These are phyloP conservation scores for Prunus persica DNA, from an alignment of 306 rosid species.

Conservation along the genomic window Prunus_persica_NCBIv2 NC_034015.1:15174001-15174500, in stretches of 20 bases:
- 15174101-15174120: no score
- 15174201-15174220: neutral
- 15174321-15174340: no score
- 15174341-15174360: neutral
- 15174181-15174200: neutral
- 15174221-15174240: neutral
- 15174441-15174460: constrained; percentile 23
- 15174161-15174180: neutral
- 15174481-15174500: constrained; percentile 25
- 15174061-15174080: no score
- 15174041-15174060: no score
- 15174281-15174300: neutral
- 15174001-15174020: no score
- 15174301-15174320: neutral
- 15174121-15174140: no score
- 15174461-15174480: constrained; percentile 29
- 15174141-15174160: no score
- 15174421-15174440: neutral
- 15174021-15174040: no score
- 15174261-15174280: no score
- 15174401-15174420: neutral
- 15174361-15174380: neutral
- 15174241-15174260: neutral
- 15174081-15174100: no score
- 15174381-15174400: neutral